Conservation (phyloP, 305 asterid species). For the Euphrasia arctica region DNA sequence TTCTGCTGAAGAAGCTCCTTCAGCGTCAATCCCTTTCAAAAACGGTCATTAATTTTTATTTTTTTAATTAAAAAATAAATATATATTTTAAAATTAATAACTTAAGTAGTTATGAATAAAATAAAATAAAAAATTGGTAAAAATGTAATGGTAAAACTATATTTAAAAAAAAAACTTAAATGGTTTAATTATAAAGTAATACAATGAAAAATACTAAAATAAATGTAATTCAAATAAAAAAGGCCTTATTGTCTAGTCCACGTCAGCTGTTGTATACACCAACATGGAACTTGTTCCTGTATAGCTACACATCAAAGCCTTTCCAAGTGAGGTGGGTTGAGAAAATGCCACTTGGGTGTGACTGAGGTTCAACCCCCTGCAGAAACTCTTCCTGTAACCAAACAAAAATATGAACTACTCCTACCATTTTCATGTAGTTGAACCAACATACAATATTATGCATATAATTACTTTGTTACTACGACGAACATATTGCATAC, state of each 20-base stretch:
- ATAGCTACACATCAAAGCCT: constrained; percentile 55
- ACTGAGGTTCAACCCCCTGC: constrained; percentile 36
- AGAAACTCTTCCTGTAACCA: constrained; percentile 57
- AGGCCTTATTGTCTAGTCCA: constrained; percentile 21
- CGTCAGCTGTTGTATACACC: constrained; percentile 46
- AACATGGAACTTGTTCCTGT: constrained; percentile 48
- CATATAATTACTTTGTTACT: not conserved
- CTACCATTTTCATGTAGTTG: too few species aligned
- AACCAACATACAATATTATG: too few species aligned
- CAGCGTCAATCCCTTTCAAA: constrained; percentile 68
- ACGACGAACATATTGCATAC: constrained; percentile 34
- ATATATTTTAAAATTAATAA: too few species aligned
- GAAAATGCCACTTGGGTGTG: constrained; percentile 54
- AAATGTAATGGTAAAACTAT: too few species aligned
- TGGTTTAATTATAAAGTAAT: too few species aligned
- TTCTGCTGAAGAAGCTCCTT: constrained; percentile 98
- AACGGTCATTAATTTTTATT: too few species aligned
- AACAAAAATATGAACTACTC: too few species aligned
- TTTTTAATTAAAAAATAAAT: too few species aligned
- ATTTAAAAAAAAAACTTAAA: too few species aligned
- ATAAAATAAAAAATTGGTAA: too few species aligned
- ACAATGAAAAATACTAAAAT: too few species aligned
- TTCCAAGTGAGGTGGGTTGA: constrained; percentile 66
- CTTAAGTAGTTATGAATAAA: too few species aligned
- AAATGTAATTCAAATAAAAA: not conserved